Evolutionary conservation across 2,329 filamentous ascomycete genomes (phyloP).

Genomic region (Ophiocordyceps camponoti-saundersi): DNA sequence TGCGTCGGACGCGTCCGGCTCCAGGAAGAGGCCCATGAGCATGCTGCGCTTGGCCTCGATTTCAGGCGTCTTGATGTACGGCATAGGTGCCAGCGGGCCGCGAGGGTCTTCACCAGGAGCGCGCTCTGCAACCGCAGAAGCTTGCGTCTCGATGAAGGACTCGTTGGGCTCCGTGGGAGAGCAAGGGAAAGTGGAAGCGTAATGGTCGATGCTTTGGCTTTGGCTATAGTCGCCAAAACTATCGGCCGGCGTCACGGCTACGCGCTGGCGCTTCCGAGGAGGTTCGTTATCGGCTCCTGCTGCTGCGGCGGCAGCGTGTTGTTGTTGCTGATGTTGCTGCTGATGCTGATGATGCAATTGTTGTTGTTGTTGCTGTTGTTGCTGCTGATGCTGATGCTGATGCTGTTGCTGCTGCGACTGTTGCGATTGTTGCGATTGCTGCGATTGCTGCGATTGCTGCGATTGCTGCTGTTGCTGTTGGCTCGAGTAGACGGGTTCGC

Average conservation of each 20-base stretch:
- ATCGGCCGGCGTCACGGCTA: conserved; percentile 35
- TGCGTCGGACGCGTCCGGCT: conserved; percentile 51
- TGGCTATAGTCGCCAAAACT: conserved; percentile 38
- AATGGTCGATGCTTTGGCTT: conserved; percentile 28
- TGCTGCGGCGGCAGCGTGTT: conserved; percentile 11
- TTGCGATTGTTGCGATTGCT: too few relatives aligned
- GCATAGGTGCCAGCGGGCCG: conserved; percentile 47
- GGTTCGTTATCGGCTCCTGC: conserved; percentile 49
- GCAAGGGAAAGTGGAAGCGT: conserved; percentile 36
- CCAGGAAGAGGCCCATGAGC: conserved; percentile 69
- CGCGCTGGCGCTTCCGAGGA: conserved; percentile 60
- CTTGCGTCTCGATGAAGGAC: conserved; percentile 53
- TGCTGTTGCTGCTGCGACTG: too few relatives aligned
- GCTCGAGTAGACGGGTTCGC: conserved; percentile 54
- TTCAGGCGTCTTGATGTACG: conserved; percentile 41
- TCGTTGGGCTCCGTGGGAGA: conserved; percentile 70
- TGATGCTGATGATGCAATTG: too few relatives aligned
- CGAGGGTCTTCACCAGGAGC: conserved; percentile 30
- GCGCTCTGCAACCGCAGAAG: conserved; percentile 22
- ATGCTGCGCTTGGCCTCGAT: conserved; percentile 67
- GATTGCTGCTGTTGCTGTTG: conserved; percentile 22
- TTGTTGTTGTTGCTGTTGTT: too few relatives aligned
- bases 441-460: conserved; percentile 3
- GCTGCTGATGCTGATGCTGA: too few relatives aligned
- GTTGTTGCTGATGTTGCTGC: neutral